A percentile compares a stretch with the other conserved stretches of the same genome.
These are phyloP conservation scores for Lotmaria passim DNA, from an alignment of 208 protist genomes.

Conservation along the genomic window DNA sequence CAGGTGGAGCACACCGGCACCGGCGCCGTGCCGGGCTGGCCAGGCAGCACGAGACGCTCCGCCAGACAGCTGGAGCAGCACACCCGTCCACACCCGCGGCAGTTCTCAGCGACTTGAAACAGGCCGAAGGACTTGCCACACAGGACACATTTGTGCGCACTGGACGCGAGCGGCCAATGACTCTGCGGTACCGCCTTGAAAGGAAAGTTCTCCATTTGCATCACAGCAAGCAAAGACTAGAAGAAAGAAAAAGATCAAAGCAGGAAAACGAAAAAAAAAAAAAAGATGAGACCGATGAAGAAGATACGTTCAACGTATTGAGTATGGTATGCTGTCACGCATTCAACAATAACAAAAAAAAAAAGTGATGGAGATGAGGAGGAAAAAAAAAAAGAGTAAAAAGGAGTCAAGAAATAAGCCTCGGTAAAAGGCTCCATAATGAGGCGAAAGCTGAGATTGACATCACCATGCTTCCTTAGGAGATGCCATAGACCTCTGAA, in stretches of 20 bases:
- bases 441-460: no score
- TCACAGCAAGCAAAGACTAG: background rate
- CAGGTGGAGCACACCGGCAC: slow-evolving; percentile 61
- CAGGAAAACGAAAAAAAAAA: slow-evolving; percentile 6
- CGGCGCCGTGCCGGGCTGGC: slow-evolving; percentile 35
- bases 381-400: no score
- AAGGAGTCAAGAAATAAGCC: no score
- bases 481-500: no score
- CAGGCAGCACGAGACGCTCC: slow-evolving; percentile 49
- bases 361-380: no score
- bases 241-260: slow-evolving; percentile 9
- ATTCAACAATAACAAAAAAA: no score
- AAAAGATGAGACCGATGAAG: no score
- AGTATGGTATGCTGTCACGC: no score
- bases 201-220: slow-evolving; percentile 2
- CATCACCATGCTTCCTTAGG: no score
- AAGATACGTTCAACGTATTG: no score
- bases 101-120: slow-evolving; percentile 48
- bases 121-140: slow-evolving; percentile 59
- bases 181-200: slow-evolving; percentile 44
- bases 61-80: slow-evolving; percentile 61
- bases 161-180: slow-evolving; percentile 46
- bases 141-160: slow-evolving; percentile 37
- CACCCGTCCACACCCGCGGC: slow-evolving; percentile 59
- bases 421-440: no score